phyloP scores from a whole-genome alignment of 805 yeast species.

The Tetrapisispora iriomotensis region DNA sequence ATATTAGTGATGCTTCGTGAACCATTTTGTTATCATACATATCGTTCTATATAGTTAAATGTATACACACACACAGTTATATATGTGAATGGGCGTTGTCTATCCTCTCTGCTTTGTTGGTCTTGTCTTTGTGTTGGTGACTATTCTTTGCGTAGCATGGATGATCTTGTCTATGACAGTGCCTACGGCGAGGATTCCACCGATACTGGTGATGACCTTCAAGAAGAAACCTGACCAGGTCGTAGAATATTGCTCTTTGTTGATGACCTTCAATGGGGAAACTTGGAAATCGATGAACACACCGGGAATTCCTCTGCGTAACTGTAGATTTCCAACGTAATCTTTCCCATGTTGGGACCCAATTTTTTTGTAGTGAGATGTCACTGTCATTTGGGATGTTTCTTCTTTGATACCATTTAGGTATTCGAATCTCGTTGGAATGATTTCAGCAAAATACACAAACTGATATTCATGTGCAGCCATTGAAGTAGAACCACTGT shows the following conservation, averaged over 20 bases:
- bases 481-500: neutral
- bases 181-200: constrained; percentile 90
- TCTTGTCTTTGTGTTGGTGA: constrained; percentile 29
- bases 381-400: constrained; percentile 85
- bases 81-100: too few relatives aligned
- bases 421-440: constrained; percentile 76
- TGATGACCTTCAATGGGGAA: constrained; percentile 84
- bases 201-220: constrained; percentile 79
- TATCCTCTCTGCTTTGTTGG: too few relatives aligned
- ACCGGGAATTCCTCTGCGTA: constrained; percentile 86
- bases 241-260: constrained; percentile 56
- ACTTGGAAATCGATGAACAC: constrained; percentile 81
- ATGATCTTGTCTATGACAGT: constrained; percentile 80
- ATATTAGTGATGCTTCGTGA: too few relatives aligned
- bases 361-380: constrained; percentile 79
- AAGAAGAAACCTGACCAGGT: constrained; percentile 76
- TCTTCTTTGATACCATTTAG: constrained; percentile 40
- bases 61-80: too few relatives aligned
- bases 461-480: constrained; percentile 48
- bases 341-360: constrained; percentile 63
- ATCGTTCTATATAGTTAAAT: too few relatives aligned
- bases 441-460: constrained; percentile 80
- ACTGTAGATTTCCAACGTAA: constrained; percentile 76
- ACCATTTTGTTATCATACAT: too few relatives aligned
- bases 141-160: constrained; percentile 76